Evolutionary conservation across 805 yeast species (phyloP), one percentile per base, ranked within the genome.

Genomic region (Priceomyces melissophilus): DNA sequence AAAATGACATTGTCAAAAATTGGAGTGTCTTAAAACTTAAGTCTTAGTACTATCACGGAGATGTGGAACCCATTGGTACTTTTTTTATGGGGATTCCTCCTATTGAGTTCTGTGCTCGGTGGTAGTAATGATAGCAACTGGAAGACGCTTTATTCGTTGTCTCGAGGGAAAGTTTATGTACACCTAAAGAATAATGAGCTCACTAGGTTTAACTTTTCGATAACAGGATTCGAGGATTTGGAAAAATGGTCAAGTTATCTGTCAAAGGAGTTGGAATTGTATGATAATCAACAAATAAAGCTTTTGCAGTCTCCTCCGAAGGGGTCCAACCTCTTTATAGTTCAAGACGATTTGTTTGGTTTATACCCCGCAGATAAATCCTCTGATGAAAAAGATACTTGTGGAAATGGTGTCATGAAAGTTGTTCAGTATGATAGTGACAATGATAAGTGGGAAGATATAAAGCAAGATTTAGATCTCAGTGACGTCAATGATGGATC

Each of bases 181-280:
- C 68, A 61, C 40, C 53, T 69, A 23, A 50, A 52, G 12, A 65
- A 67, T 43, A 61, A 68, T 43, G 70, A 67, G 29, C 49, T 69
- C 32, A 58, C 69, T 8, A 45, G 58, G 2, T 45, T 69, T 23
- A 60, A 67, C 43, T 65, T 69, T 42, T 60, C 67, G 10, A 53
- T 67, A 9, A 44, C 61, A 17, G 73, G 71, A 4, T 54, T 54
- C 33, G 45, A 44, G 11, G 43, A 47, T 32, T 39, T 45, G 30
- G 20, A 32, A 14, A 27, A 29, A 23, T 14, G 35, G 9, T 12
- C 27, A 27, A 34, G 32, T n/a, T 41, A 40, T 28, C 27, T 41
- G 2, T 34, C 39, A 15, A 30, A 44, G 9, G 55, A 53, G n/a
- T 34, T 53, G 27, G 45, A 53, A 9, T 39, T 55, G 20, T 32